Conservation (phyloP, 345 rosid genomes). For the Lumnitzera littorea region DNA sequence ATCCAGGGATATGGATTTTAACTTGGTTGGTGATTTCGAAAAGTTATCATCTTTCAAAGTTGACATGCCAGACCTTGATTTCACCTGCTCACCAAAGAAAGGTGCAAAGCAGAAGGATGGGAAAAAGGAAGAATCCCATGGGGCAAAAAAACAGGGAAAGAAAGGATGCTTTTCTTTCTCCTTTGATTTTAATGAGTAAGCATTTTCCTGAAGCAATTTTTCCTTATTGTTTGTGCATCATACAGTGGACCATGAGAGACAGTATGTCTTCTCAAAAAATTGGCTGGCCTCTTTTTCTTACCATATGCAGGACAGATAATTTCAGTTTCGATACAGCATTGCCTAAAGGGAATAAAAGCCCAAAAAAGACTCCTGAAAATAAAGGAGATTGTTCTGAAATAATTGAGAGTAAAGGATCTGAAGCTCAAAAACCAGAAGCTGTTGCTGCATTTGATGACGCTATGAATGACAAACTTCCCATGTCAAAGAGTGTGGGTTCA, state of each 20-base stretch:
- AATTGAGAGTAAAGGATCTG: constrained; percentile 22
- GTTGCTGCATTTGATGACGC: constrained; percentile 16
- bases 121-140: constrained; percentile 36
- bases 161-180: constrained; percentile 48
- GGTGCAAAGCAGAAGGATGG: constrained; percentile 45
- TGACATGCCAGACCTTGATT: constrained; percentile 78
- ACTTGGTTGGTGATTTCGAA: constrained; percentile 61
- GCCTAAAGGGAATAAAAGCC: constrained; percentile 27
- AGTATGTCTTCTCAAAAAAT: constrained; percentile 11
- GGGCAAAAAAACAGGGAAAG: constrained; percentile 29
- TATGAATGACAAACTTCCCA: constrained; percentile 13
- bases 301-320: constrained; percentile 43
- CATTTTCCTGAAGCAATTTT: constrained; percentile 5
- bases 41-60: constrained; percentile 69
- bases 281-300: constrained; percentile 12
- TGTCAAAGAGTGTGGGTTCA: constrained; percentile 16
- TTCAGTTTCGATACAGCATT: constrained; percentile 42
- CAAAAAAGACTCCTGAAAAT: constrained; percentile 19
- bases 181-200: constrained; percentile 72
- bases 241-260: background rate
- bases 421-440: constrained; percentile 13
- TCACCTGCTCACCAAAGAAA: constrained; percentile 47
- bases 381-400: constrained; percentile 25
- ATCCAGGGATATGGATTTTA: constrained; percentile 76
- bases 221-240: background rate